Base-by-base conservation (phyloP, 306 rosid genomes). In the Acacia crassicarpa region DNA sequence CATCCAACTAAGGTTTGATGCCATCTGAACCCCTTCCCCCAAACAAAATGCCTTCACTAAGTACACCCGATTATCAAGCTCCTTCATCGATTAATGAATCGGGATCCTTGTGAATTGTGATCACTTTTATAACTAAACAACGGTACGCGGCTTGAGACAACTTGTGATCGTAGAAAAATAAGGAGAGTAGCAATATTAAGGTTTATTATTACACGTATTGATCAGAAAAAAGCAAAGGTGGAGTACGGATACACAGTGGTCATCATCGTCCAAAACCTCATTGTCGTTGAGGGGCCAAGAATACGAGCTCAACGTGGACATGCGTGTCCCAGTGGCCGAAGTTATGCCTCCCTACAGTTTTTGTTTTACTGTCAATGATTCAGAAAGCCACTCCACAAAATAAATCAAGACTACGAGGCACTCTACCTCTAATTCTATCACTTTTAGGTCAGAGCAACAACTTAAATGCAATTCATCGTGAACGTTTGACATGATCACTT, bases 301-400 rank as follows among this genome's bases (percentile, higher is more conserved):
- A 72, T 27, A 74, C 17, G 10, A 83, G 45, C 67, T 30, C 61
- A 74, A 74, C 41, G 41, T 38, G 41, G 41, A 38, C 88, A 85
- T 82, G 91, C 86, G 85, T 70, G 41, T 30, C 25, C 53, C 38
- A 72, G 71, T 85, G 91, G 89, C 88, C 81, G 86, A 35, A 67
- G 35, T 61, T 23, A 1, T 12, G 68, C 38, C 14, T 20, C 20
- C 22, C 12, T 20, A 8, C 13, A 56, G 6, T 8, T 56, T 12
- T 27, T 4, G 38, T 62, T 62, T 20, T 25, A 4, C 19, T 62
- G 67, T 25, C 67, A 27, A 62, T 25, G 38, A 62, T 27, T 25
- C 40, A 9, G n/a, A 38, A 38, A 35, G 72, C 72, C 19, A 67
- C 10, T 38, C 25, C 49, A 40, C 3, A 40, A 40, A 67, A 4